Base-by-base conservation (phyloP, 2,329 filamentous ascomycete species). In the Fonsecaea pugnacius region DNA sequence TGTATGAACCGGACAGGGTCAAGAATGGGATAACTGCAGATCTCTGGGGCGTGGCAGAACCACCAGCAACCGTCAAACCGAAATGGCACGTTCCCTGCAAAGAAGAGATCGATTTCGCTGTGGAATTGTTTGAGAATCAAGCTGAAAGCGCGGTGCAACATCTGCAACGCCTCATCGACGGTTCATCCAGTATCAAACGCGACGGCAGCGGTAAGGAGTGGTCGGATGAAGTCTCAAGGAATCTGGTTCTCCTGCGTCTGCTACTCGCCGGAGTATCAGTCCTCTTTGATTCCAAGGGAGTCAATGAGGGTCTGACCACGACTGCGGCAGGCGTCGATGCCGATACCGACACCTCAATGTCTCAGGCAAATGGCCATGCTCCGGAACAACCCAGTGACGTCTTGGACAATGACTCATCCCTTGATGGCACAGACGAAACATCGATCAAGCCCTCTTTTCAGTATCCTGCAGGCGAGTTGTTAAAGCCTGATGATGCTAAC, bases 131-230 rank as follows among this genome's bases (percentile, higher is more conserved):
- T 72, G 88, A 93, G 69, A 89, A 89, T 1, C 93, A 98, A 76
- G 89, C 90, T 5, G 87, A 87, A 62, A 88, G 86, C 46, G 93
- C 94, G 1, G 85, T 94, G 65, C 82, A 88, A 63, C 87, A 91
- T 66, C 79, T 99, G 12, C 85, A 87, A 67, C 85, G 89, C 7
- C 83, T 99, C n/a, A 96, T 92, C 73, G 89, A 91, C 67, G 88
- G 91, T 52, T 85, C 89, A 38, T 89, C 92, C 1, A 89, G 88
- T 2, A 89, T 98, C 59, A 96, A 92, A 76, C 87, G 94, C 62
- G 94, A 93, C 70, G 95, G 95, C 40, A 96, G 94, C 75, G 96
- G 96, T 71, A 99, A 98, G 77, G 94, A 97, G 72, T 99, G 95
- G 95, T 97, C 94, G 0, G 95, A 99, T 75, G 96, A 99, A 75